Conservation (phyloP, 805 yeast genomes). For the Jamesozyma jinghongensis region DNA sequence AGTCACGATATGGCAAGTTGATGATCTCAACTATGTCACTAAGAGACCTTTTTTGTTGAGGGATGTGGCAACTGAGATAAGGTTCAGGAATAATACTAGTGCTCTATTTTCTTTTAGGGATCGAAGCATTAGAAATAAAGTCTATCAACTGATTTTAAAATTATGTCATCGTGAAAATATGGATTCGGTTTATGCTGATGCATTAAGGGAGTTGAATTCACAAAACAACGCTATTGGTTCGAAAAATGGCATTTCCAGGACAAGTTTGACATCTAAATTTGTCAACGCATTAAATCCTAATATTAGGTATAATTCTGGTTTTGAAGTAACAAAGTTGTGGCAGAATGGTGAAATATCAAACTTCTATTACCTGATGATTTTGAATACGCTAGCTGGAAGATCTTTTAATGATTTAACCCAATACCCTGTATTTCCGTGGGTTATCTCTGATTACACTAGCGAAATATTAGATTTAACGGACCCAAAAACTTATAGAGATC, state of each 20-base stretch:
- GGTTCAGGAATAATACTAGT: constrained; percentile 65
- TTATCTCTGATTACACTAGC: constrained; percentile 72
- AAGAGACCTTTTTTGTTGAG: constrained; percentile 68
- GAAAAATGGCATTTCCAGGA: constrained; percentile 27
- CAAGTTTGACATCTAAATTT: constrained; percentile 35
- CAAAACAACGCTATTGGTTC: constrained; percentile 28
- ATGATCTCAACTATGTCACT: constrained; percentile 52
- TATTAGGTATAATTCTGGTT: constrained; percentile 11
- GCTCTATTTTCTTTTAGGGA: constrained; percentile 56
- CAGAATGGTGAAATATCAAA: constrained; percentile 69
- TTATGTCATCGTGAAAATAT: constrained; percentile 41
- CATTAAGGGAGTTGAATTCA: constrained; percentile 40
- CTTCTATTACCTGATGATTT: constrained; percentile 68
- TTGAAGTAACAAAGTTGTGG: constrained; percentile 63
- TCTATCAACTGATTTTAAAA: constrained; percentile 41
- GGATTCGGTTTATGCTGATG: constrained; percentile 47
- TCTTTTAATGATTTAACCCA: constrained; percentile 85
- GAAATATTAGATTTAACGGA: constrained; percentile 55
- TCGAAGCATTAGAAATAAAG: constrained; percentile 44
- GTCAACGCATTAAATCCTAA: constrained; percentile 33
- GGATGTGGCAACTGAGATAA: constrained; percentile 73
- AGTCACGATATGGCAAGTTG: constrained; percentile 52
- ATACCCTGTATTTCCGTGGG: constrained; percentile 90
- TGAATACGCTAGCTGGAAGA: constrained; percentile 80
- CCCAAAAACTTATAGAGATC: constrained; percentile 58